Percentiles rank a stretch among this genome's conserved stretches.
Evolutionary conservation across 2,329 filamentous ascomycete genomes (phyloP).

Genomic region (Fusarium cicatricum): DNA sequence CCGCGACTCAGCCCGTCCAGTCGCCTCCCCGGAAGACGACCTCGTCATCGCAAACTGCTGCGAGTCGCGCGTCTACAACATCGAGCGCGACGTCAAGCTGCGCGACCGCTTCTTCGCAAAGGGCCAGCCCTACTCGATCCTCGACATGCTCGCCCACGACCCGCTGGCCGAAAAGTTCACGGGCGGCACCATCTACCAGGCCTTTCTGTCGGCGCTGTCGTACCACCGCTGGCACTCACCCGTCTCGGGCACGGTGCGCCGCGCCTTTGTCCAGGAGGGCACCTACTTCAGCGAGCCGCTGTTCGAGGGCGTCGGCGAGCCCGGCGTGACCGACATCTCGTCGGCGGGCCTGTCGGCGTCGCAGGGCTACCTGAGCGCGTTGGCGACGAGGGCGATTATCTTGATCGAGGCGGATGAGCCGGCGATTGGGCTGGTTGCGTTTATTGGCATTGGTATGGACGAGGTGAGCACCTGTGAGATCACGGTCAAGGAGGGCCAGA

Average conservation of each 20-base stretch:
- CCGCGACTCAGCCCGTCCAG: conserved; percentile 61
- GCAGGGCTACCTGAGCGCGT: conserved; percentile 71
- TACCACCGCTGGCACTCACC: conserved; percentile 79
- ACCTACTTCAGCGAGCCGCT: conserved; percentile 73
- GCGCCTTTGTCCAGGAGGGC: conserved; percentile 66
- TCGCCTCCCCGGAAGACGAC: conserved; percentile 64
- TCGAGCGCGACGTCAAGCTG: conserved; percentile 59
- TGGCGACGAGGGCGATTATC: conserved; percentile 75
- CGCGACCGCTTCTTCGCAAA: conserved; percentile 75
- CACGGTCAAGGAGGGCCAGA: conserved; percentile 71
- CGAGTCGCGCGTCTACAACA: conserved; percentile 67
- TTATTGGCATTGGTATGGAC: conserved; percentile 78
- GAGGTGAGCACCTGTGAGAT: conserved; percentile 80
- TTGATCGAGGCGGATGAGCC: conserved; percentile 75
- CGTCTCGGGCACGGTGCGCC: conserved; percentile 67
- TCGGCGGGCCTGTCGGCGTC: conserved; percentile 55
- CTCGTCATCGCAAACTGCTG: conserved; percentile 68
- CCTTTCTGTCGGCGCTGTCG: conserved; percentile 70
- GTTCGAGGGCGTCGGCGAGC: conserved; percentile 47
- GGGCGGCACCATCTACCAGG: conserved; percentile 74
- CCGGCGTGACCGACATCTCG: conserved; percentile 48
- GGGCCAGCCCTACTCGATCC: conserved; percentile 71
- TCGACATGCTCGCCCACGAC: conserved; percentile 70
- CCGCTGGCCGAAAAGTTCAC: conserved; percentile 61
- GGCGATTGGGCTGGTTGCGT: conserved; percentile 72